phyloP scores from a whole-genome alignment of 495 filamentous ascomycete species.

The Trichocladium uniseriatum region DNA sequence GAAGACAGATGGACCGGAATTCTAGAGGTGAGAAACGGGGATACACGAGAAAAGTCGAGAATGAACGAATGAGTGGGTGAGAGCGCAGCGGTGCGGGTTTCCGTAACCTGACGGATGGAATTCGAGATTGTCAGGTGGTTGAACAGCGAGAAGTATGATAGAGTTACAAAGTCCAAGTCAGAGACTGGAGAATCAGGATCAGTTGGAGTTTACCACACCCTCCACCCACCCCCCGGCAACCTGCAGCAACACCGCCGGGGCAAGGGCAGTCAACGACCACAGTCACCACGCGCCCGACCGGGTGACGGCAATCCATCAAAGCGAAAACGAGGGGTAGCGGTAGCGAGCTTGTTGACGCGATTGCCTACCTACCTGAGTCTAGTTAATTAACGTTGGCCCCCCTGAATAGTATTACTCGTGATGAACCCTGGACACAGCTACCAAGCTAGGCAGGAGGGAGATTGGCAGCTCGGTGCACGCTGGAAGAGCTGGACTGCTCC shows the following conservation, averaged over 20 bases:
- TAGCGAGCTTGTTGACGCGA: too few species aligned
- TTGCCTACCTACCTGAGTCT: too few species aligned
- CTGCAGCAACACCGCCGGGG: background rate
- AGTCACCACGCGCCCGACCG: background rate
- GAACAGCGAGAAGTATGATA: background rate
- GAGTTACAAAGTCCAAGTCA: background rate
- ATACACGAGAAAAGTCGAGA: background rate
- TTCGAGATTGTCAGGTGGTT: background rate
- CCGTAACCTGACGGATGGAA: background rate
- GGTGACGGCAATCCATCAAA: background rate
- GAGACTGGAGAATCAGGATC: background rate
- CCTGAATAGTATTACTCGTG: too few species aligned
- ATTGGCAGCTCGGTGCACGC: background rate
- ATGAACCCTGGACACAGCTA: too few species aligned
- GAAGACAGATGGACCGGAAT: background rate
- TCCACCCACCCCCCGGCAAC: background rate
- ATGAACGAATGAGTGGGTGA: background rate
- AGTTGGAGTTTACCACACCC: background rate
- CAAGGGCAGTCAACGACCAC: background rate
- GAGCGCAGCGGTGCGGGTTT: background rate
- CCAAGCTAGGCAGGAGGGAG: too few species aligned
- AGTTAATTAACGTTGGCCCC: too few species aligned
- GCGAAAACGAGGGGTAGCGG: background rate
- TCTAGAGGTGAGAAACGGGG: background rate
- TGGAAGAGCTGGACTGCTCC: background rate